phyloP scores from a whole-genome alignment of 75 land plant genomes.

The Isoetes taiwanensis region DNA sequence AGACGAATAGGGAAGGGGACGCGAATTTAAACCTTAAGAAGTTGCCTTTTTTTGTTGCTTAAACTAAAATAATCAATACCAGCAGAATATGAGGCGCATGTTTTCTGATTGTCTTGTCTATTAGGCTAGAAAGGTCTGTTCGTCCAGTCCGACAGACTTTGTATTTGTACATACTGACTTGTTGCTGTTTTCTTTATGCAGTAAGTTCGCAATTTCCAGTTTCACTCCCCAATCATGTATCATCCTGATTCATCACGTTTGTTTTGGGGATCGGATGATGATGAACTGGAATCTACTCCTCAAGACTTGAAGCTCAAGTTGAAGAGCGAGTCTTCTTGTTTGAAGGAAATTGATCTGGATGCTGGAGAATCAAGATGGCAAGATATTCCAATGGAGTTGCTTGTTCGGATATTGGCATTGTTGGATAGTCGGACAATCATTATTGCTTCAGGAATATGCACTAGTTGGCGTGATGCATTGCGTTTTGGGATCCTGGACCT shows the following conservation, averaged over 20 bases:
- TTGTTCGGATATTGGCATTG: slow-evolving; percentile 49
- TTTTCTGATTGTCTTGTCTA: no score
- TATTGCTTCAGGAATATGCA: slow-evolving; percentile 70
- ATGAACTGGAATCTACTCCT: slow-evolving; percentile 25
- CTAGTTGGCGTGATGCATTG: slow-evolving; percentile 81
- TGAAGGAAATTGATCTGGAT: neutral
- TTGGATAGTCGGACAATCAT: slow-evolving; percentile 63
- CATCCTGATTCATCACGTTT: slow-evolving; percentile 12
- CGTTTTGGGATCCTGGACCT: slow-evolving; percentile 50
- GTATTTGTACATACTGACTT: no score
- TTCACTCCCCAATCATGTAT: no score
- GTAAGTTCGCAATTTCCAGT: no score
- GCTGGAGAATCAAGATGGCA: slow-evolving; percentile 46
- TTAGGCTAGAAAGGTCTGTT: no score
- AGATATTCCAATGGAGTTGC: slow-evolving; percentile 80
- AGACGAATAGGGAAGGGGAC: no score
- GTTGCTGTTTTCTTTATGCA: no score
- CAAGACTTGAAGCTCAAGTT: slow-evolving; percentile 16
- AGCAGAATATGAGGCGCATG: no score
- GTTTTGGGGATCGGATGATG: slow-evolving; percentile 20
- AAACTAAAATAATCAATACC: no score
- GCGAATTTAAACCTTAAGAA: no score
- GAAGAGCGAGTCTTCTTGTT: neutral
- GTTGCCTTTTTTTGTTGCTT: no score
- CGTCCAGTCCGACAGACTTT: no score